A percentile compares a stretch with the other conserved stretches of the same genome.
These are phyloP conservation scores for Penicillium simplicissimum DNA, from an alignment of 495 filamentous ascomycete species.

Conservation along the genomic window DNA sequence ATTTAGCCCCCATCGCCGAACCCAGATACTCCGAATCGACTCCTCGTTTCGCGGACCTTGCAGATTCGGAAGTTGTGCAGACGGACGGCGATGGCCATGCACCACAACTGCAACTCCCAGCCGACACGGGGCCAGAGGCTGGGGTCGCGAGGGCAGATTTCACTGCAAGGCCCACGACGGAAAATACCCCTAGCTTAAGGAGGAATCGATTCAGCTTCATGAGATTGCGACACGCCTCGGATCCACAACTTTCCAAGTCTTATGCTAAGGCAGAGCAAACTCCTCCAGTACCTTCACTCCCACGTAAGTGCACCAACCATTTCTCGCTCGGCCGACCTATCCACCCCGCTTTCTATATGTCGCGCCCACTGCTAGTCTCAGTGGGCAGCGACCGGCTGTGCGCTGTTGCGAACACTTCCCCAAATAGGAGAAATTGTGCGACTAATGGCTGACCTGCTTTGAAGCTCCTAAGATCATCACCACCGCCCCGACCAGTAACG, in stretches of 20 bases:
- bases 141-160: slow-evolving; percentile 19
- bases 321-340: background rate
- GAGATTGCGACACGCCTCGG: slow-evolving; percentile 89
- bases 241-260: slow-evolving; percentile 85
- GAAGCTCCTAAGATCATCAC: slow-evolving; percentile 89
- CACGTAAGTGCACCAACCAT: slow-evolving; percentile 54
- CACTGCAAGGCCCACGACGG: slow-evolving; percentile 18
- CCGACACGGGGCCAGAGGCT: slow-evolving; percentile 17
- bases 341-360: background rate
- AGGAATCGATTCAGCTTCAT: slow-evolving; percentile 81
- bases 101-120: slow-evolving; percentile 16
- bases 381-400: background rate
- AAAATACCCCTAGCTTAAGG: slow-evolving; percentile 33
- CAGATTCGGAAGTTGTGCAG: slow-evolving; percentile 13
- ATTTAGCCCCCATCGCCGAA: slow-evolving; percentile 33
- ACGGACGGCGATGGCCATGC: slow-evolving; percentile 10
- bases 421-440: background rate
- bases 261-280: slow-evolving; percentile 64
- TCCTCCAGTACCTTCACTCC: slow-evolving; percentile 77
- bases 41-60: slow-evolving; percentile 29
- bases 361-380: background rate
- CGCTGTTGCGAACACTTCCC: background rate
- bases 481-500: slow-evolving; percentile 80
- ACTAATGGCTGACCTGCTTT: slow-evolving; percentile 7
- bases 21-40: slow-evolving; percentile 45